phyloP scores from a whole-genome alignment of 1,139 yeast species.

The Pichia sp. region DNA sequence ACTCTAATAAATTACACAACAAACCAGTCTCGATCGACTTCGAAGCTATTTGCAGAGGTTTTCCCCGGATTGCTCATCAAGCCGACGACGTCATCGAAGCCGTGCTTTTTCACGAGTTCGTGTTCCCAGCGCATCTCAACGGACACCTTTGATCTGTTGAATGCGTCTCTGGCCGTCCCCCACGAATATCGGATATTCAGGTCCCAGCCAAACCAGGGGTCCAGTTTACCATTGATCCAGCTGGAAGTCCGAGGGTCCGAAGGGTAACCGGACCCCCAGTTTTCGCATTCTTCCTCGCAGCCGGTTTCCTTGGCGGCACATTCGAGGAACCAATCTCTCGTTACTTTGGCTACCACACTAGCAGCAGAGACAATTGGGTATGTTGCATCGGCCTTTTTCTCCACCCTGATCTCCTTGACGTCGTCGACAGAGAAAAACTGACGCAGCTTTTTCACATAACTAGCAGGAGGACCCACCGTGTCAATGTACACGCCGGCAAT shows the following conservation, averaged over 20 bases:
- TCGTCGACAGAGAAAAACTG: constrained; percentile 53
- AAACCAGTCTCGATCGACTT: constrained; percentile 14
- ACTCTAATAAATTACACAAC: neutral
- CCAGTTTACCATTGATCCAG: constrained; percentile 64
- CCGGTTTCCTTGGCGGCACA: constrained; percentile 12
- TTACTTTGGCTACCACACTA: constrained; percentile 94
- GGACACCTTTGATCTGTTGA: constrained; percentile 50
- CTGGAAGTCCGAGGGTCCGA: constrained; percentile 77
- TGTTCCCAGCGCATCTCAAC: constrained; percentile 54
- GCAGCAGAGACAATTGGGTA: constrained; percentile 95
- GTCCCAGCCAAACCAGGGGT: constrained; percentile 85
- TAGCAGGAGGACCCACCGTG: constrained; percentile 92
- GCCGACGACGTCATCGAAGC: constrained; percentile 12
- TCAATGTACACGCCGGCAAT: constrained; percentile 77
- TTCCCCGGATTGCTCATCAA: neutral
- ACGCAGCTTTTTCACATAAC: constrained; percentile 74
- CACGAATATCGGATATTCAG: constrained; percentile 76
- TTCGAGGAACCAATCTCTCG: constrained; percentile 68
- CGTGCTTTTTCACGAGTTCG: constrained; percentile 30
- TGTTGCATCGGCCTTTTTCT: constrained; percentile 93
- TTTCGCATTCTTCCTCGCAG: constrained; percentile 12
- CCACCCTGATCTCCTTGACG: constrained; percentile 65
- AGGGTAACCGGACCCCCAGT: constrained; percentile 90
- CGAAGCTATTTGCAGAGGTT: neutral
- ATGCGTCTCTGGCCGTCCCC: constrained; percentile 82